These are phyloP conservation scores for Chytriomyces sp. DNA, from an alignment of 192 early-diverging fungal species.

Conservation along the genomic window DNA sequence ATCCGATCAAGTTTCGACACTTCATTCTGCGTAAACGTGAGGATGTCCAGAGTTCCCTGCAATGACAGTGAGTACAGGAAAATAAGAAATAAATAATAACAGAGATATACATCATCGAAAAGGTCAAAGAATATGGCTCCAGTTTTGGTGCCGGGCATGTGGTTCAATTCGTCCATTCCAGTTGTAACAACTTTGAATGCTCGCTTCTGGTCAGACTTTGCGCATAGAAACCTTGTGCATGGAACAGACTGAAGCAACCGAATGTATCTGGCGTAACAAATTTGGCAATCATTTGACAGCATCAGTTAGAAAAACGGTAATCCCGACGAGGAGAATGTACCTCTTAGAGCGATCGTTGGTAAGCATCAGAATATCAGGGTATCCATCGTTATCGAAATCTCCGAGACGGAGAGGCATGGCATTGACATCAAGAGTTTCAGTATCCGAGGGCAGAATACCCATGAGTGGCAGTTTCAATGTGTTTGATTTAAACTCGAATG, in stretches of 20 bases:
- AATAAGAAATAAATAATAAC: conserved; percentile 3
- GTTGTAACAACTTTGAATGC: conserved; percentile 66
- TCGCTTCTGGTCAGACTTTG: conserved; percentile 54
- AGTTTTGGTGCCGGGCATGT: conserved; percentile 55
- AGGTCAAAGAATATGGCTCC: conserved; percentile 85
- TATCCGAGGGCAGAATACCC: conserved; percentile 9
- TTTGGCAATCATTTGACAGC: neutral
- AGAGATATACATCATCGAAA: conserved; percentile 79
- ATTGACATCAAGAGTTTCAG: conserved; percentile 24
- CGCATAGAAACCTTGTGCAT: conserved; percentile 59
- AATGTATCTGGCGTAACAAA: conserved; percentile 48
- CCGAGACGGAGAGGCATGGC: conserved; percentile 39
- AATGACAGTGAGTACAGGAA: neutral
- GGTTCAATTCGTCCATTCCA: conserved; percentile 67
- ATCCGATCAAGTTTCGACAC: conserved; percentile 48
- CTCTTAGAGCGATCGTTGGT: conserved; percentile 47
- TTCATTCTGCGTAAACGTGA: conserved; percentile 60
- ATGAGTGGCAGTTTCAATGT: neutral
- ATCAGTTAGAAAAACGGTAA: too few species aligned
- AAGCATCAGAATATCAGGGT: conserved; percentile 83
- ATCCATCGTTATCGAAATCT: conserved; percentile 91
- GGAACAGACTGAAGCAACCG: conserved; percentile 71
- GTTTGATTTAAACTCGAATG: conserved; percentile 69
- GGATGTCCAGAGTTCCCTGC: conserved; percentile 81
- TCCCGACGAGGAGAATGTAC: conserved; percentile 1